Evolutionary conservation across 2,329 filamentous ascomycete genomes (phyloP), one percentile per base, ranked within the genome.

Genomic region (Penicillium oxalicum): DNA sequence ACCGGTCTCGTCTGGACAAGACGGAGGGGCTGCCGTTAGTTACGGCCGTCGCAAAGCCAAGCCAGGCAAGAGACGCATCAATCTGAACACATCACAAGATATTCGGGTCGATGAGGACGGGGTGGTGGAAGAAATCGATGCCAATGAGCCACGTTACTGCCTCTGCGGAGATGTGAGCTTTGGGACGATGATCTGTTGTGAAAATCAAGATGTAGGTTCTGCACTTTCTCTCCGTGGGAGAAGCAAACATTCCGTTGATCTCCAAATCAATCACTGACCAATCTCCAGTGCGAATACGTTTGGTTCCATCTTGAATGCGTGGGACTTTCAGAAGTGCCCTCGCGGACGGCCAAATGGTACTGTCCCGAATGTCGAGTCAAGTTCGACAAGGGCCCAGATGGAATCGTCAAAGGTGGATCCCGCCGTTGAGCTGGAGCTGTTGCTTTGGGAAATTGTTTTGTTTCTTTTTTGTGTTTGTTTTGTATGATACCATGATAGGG

Each of bases 251-350:
- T 18, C 18, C 18, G 33, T 13, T 41, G 29, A 5, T 41, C 33
- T 12, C 34, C 4, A 34, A 9, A 7, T 26, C 33, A 1, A 40
- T 9, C 34, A 13, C 54, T 67, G 54, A 63, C 36, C 12, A 32
- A 25, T 46, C 35, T n/a, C 55, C 34, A 83, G 76, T 85, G 82
- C 65, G 79, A 83, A 54, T 77, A 74, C 38, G 81, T 84, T 66
- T 85, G 82, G 82, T 85, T 85, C 62, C 82, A 85, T 59, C 74
- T 84, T 40, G 72, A 74, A 33, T 85, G 82, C 53, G 75, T 85
- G 26, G 74, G 76, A 11, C 69, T 85, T 13, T 71, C 71, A 5
- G 79, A 81, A 45, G 72, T 80, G 29, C 82, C 82, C 6, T 74
- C 75, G n/a, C 74, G 80, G 25, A 76, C 80, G 9, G 74, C 77